Conservation (phyloP, 2,329 filamentous ascomycete species). For the Neurospora sp. region DNA sequence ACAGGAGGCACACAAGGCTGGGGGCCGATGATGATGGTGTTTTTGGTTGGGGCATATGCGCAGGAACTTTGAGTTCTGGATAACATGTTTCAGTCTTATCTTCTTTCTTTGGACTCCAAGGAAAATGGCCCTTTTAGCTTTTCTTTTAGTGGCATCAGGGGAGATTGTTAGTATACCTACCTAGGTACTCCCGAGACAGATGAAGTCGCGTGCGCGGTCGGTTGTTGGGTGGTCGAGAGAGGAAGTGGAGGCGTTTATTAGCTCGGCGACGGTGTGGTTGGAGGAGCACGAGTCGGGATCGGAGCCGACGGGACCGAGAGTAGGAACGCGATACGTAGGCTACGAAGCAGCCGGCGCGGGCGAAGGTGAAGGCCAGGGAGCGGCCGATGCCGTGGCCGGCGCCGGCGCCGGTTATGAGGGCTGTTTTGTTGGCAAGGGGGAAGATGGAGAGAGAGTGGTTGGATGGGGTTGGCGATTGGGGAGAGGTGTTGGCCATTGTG, state of each 20-base stretch:
- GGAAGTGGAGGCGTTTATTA: not conserved
- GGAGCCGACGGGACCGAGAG: not conserved
- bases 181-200: not conserved
- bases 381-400: slow-evolving; percentile 11
- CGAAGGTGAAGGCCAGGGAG: slow-evolving; percentile 9
- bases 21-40: too few species aligned
- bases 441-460: not conserved
- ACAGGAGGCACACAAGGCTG: too few species aligned
- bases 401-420: slow-evolving; percentile 12
- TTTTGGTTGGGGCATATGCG: too few species aligned
- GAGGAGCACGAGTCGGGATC: not conserved
- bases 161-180: too few species aligned
- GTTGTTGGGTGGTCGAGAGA: not conserved
- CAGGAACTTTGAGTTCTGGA: too few species aligned
- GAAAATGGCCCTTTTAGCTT: too few species aligned
- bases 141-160: too few species aligned
- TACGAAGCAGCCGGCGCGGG: not conserved
- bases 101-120: too few species aligned
- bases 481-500: not conserved
- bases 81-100: too few species aligned
- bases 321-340: not conserved
- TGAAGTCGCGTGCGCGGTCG: not conserved
- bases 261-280: not conserved
- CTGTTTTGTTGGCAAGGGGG: slow-evolving; percentile 2
- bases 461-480: too few species aligned